Evolutionary conservation across 1,284 basidiomycete species (phyloP).

Genomic region (Leccinum griseonigrum): DNA sequence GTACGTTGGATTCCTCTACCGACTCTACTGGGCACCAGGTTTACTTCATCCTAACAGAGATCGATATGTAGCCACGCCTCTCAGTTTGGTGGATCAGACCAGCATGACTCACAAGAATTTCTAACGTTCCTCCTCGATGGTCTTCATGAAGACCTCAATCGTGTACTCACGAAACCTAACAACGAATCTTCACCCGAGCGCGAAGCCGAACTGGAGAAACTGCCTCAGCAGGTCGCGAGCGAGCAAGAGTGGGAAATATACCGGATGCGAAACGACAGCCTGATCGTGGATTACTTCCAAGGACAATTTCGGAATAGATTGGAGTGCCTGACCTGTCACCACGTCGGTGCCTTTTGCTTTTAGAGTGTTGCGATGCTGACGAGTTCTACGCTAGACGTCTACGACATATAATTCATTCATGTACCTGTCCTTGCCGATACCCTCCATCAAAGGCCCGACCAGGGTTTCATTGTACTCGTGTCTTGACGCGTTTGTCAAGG

Average conservation of each 20-base stretch:
- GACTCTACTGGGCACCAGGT: background rate
- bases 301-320: conserved; percentile 93
- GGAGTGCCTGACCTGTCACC: conserved; percentile 88
- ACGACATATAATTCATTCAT: conserved; percentile 99
- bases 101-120: conserved; percentile 98
- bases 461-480: conserved; percentile 79
- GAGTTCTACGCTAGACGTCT: conserved; percentile 67
- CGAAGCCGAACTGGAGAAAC: conserved; percentile 83
- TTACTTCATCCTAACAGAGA: conserved; percentile 45
- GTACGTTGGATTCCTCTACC: conserved; percentile 45
- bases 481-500: conserved; percentile 87
- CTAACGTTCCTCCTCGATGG: conserved; percentile 93
- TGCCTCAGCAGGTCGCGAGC: conserved; percentile 88
- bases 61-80: conserved; percentile 84
- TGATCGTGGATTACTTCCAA: conserved; percentile 97
- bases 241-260: conserved; percentile 94
- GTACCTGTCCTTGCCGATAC: conserved; percentile 91
- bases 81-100: conserved; percentile 89
- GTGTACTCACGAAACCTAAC: conserved; percentile 77
- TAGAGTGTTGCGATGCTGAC: conserved; percentile 9
- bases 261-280: conserved; percentile 86
- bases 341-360: conserved; percentile 46
- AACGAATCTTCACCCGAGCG: conserved; percentile 77
- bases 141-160: conserved; percentile 95
- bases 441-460: conserved; percentile 56